Conservation (phyloP, 805 yeast species). For the Nakazawaea anatomiae region DNA sequence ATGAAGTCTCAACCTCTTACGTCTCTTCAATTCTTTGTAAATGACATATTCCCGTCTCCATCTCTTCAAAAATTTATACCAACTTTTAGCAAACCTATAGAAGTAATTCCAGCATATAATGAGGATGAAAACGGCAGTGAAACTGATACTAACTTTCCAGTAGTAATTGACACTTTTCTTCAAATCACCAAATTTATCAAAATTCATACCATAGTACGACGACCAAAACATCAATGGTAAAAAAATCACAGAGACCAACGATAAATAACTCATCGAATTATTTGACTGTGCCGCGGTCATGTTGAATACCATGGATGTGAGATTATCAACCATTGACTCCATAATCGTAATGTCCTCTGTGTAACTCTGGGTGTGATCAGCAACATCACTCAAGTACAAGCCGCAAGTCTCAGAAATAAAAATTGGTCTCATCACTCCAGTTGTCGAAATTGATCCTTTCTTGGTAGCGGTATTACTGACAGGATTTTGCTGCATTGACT, state of each 20-base stretch:
- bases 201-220: slow-evolving; percentile 58
- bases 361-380: slow-evolving; percentile 47
- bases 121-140: slow-evolving; percentile 28
- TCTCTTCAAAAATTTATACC: slow-evolving; percentile 5
- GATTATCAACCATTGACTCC: slow-evolving; percentile 44
- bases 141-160: slow-evolving; percentile 42
- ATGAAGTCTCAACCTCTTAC: neutral
- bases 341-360: slow-evolving; percentile 50
- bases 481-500: neutral
- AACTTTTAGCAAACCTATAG: slow-evolving; percentile 1
- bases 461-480: neutral
- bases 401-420: slow-evolving; percentile 37
- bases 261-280: slow-evolving; percentile 46
- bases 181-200: slow-evolving; percentile 34
- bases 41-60: neutral
- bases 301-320: slow-evolving; percentile 48
- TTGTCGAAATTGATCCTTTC: neutral
- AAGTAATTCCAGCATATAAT: slow-evolving; percentile 27
- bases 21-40: slow-evolving; percentile 3
- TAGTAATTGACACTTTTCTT: slow-evolving; percentile 33
- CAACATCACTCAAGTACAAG: slow-evolving; percentile 47
- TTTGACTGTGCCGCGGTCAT: slow-evolving; percentile 51
- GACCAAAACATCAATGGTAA: slow-evolving; percentile 56
- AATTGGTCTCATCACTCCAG: slow-evolving; percentile 5
- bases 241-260: slow-evolving; percentile 52